Evolutionary conservation across 352 stramenopile species (phyloP).

Genomic region (Phytophthora pistaciae): DNA sequence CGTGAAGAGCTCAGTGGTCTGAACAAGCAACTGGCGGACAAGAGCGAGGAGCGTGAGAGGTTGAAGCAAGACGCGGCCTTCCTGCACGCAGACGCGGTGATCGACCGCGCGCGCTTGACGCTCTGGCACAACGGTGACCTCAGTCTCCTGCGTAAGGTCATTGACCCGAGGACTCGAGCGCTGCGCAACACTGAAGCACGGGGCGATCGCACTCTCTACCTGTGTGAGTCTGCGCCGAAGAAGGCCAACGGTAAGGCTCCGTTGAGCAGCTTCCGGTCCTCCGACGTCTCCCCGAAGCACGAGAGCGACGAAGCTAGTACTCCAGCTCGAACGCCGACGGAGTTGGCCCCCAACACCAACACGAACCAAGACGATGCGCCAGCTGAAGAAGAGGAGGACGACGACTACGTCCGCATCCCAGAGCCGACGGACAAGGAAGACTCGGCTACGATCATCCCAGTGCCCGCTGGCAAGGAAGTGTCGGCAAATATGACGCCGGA

Average conservation of each 20-base stretch:
- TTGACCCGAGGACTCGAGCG: conserved; percentile 22
- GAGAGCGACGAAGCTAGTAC: not conserved
- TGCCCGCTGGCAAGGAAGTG: not conserved
- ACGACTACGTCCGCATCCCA: not conserved
- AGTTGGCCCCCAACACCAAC: not conserved
- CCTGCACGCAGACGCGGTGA: conserved; percentile 34
- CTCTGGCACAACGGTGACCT: conserved; percentile 36
- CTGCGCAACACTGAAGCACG: conserved; percentile 20
- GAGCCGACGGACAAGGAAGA: conserved; percentile 6
- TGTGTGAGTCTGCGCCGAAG: conserved; percentile 16
- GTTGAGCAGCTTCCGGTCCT: conserved; percentile 2
- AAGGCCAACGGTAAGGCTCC: not conserved
- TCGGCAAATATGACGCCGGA: not conserved
- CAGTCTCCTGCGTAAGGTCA: conserved; percentile 27
- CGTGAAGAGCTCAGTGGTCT: conserved; percentile 20
- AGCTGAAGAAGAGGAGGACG: conserved; percentile 14
- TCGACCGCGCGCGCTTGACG: conserved; percentile 30
- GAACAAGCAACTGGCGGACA: conserved; percentile 23
- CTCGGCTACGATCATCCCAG: not conserved
- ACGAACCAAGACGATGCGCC: not conserved
- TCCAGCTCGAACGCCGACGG: not conserved
- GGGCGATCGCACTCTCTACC: conserved; percentile 25
- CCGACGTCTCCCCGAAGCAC: not conserved
- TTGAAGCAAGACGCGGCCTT: conserved; percentile 12
- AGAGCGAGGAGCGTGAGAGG: conserved; percentile 15